Evolutionary conservation across 441 rosid species (phyloP).

Genomic region (Euphorbia schlechtendalii): DNA sequence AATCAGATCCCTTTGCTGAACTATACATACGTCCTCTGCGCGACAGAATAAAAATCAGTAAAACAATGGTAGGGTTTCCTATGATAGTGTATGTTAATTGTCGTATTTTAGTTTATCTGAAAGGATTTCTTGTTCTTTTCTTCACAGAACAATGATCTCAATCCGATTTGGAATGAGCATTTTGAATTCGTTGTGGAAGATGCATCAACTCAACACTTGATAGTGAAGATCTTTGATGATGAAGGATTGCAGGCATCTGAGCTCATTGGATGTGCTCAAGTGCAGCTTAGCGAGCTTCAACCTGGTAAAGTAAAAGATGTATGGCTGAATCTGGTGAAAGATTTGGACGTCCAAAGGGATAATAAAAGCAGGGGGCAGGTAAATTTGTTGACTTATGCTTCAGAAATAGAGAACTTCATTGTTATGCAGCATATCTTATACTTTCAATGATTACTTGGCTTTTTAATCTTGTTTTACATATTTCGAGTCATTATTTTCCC

Average conservation of each 20-base stretch:
- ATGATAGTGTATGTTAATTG: too few relatives aligned
- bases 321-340: constrained; percentile 86
- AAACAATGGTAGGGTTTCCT: constrained; percentile 55
- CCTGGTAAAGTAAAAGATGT: constrained; percentile 90
- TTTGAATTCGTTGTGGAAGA: constrained; percentile 86
- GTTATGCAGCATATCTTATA: background rate
- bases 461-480: too few relatives aligned
- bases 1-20: constrained; percentile 89
- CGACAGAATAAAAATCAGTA: constrained; percentile 67
- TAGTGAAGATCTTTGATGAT: constrained; percentile 69
- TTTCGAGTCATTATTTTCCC: background rate
- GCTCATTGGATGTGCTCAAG: constrained; percentile 71
- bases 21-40: constrained; percentile 75
- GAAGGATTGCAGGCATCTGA: constrained; percentile 89
- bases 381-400: constrained; percentile 7
- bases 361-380: constrained; percentile 88
- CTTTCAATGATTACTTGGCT: background rate
- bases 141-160: constrained; percentile 67
- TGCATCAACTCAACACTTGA: constrained; percentile 68
- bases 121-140: background rate
- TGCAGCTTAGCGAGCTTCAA: constrained; percentile 50
- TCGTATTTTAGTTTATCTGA: constrained; percentile 7
- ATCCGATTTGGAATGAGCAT: constrained; percentile 95
- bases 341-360: constrained; percentile 84
- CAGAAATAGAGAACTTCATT: background rate